These are phyloP conservation scores for Cladosporium sp. DNA, from an alignment of 2,329 filamentous ascomycete species.

Conservation along the genomic window DNA sequence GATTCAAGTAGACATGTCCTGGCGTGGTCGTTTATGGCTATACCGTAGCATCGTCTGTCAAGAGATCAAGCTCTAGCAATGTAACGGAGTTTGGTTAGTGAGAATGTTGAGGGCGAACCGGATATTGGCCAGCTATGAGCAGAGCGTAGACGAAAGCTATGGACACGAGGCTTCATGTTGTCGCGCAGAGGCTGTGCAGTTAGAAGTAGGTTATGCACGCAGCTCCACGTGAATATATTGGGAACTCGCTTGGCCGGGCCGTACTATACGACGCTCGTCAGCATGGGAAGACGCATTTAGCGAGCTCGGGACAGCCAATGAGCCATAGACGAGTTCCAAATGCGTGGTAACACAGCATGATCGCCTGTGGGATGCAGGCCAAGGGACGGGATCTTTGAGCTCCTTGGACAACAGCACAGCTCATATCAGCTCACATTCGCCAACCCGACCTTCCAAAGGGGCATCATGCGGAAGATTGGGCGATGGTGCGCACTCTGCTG, in stretches of 20 bases:
- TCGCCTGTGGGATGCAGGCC: neutral
- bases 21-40: neutral
- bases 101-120: too few relatives aligned
- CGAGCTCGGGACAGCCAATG: conserved; percentile 5
- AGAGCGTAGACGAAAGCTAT: too few relatives aligned
- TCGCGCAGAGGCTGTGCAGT: conserved; percentile 2
- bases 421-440: neutral
- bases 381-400: neutral
- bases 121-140: too few relatives aligned
- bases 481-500: neutral
- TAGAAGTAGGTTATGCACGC: conserved; percentile 6
- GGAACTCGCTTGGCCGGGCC: neutral
- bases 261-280: neutral
- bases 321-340: neutral
- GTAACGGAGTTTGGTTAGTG: too few relatives aligned
- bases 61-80: too few relatives aligned
- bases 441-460: neutral
- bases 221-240: conserved; percentile 2
- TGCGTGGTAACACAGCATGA: conserved; percentile 1
- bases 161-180: too few relatives aligned
- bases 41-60: too few relatives aligned
- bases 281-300: neutral
- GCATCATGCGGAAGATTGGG: neutral
- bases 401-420: neutral
- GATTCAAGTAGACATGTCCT: neutral